Base-by-base conservation (phyloP, 2,329 filamentous ascomycete species). In the Clonostachys byssicola region DNA sequence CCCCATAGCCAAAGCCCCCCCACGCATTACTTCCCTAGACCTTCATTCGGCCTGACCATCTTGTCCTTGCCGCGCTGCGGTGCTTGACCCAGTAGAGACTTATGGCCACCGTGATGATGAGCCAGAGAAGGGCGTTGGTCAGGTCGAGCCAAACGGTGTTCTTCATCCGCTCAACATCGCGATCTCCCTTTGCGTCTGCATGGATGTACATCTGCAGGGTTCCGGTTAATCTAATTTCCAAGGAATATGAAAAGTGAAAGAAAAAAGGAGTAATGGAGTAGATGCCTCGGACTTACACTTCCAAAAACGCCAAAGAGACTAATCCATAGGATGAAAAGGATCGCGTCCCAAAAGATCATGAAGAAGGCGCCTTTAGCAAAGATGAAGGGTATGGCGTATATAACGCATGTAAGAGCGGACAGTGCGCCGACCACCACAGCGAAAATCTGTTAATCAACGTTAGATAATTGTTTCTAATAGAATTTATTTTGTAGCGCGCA, bases 101-200 rank as follows among this genome's bases (percentile, higher is more conserved):
- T 12, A 78, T 72, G 30, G 75, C 80, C 12, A 78, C 49, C 5
- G 80, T 76, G 4, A 81, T 83, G 42, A 85, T 64, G 44, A 90
- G 68, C 91, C 91, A 96, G 44, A 96, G 73, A 12, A 89, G 61
- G 63, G 89, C 78, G 62, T 86, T 89, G 42, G 79, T 71, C 44
- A 95, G 65, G 63, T 92, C 87, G 41, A 95, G 75, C 88, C 89
- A 95, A 14, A 94, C 88, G 6, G 89, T 88, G 60, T 85, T 84
- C 71, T 91, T 90, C 90, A 96, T 95, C 47, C 88, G 78, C 54
- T 74, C 70, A 48, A 92, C 77, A 43, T 77, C 83, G 40, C 58
- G 56, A 60, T 88, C 77, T 13, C 83, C 83, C 60, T 86, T 73
- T 0, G 84, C 64, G 49, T 89, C 64, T 57, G 84, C 83, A 46